These are phyloP conservation scores for Sesbania bispinosa DNA, from an alignment of 306 rosid species.

Conservation along the genomic window DNA sequence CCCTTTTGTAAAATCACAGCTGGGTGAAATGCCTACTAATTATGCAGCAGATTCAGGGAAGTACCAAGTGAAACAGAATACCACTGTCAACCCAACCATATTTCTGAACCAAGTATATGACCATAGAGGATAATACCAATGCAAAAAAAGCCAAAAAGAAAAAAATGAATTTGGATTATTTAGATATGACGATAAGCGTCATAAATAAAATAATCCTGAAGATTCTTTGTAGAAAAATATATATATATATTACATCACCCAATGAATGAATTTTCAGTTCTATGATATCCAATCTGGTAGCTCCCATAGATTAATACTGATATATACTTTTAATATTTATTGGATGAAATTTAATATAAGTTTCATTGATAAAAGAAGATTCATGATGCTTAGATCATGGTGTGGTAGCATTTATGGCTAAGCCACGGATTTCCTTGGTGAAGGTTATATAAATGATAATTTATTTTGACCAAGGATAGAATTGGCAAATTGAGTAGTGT, in stretches of 20 bases:
- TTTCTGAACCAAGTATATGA: slow-evolving; percentile 50
- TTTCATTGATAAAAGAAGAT: too few relatives aligned
- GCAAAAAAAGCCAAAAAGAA: too few relatives aligned
- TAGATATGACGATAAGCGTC: slow-evolving; percentile 27
- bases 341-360: too few relatives aligned
- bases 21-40: slow-evolving; percentile 30
- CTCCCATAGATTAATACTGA: neutral
- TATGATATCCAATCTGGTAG: slow-evolving; percentile 20
- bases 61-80: slow-evolving; percentile 37
- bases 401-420: slow-evolving; percentile 7
- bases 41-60: slow-evolving; percentile 44
- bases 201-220: slow-evolving; percentile 30
- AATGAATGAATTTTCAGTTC: slow-evolving; percentile 26
- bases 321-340: too few relatives aligned
- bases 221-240: slow-evolving; percentile 33
- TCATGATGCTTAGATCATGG: slow-evolving; percentile 20
- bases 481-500: slow-evolving; percentile 2
- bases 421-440: neutral
- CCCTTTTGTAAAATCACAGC: slow-evolving; percentile 38
- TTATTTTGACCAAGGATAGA: slow-evolving; percentile 21
- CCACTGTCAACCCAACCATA: slow-evolving; percentile 39
- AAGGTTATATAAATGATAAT: neutral
- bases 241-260: slow-evolving; percentile 11
- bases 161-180: slow-evolving; percentile 27
- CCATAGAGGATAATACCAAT: slow-evolving; percentile 34